A percentile compares a stretch with the other conserved stretches of the same genome.
These are phyloP conservation scores for Fusarium compactum DNA, from an alignment of 2,329 filamentous ascomycete genomes.

Conservation along the genomic window DNA sequence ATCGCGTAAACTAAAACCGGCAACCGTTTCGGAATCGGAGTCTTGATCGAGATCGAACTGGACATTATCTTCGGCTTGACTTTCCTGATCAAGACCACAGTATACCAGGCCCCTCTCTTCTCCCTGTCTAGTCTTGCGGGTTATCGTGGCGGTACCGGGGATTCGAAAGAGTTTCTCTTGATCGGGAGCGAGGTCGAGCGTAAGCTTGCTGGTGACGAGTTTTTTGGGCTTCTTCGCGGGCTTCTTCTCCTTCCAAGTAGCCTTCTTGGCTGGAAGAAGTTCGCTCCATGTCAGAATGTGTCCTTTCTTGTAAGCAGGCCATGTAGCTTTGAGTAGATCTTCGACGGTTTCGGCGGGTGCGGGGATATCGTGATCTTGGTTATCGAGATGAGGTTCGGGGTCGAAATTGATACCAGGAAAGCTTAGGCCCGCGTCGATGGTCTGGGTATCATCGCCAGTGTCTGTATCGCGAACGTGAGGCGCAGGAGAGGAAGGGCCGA, in stretches of 20 bases:
- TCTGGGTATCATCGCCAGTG: constrained; percentile 51
- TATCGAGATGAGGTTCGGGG: constrained; percentile 60
- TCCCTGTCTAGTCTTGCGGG: constrained; percentile 68
- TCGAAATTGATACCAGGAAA: constrained; percentile 62
- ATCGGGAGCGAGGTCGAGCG: constrained; percentile 85
- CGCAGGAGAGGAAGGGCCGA: constrained; percentile 59
- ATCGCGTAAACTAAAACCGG: constrained; percentile 81
- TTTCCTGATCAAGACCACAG: constrained; percentile 56
- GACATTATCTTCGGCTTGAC: constrained; percentile 52
- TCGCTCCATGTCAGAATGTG: constrained; percentile 83
- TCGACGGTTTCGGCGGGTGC: constrained; percentile 78
- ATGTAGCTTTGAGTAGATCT: constrained; percentile 82
- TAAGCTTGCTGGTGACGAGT: constrained; percentile 87
- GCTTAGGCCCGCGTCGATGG: constrained; percentile 49
- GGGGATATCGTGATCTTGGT: constrained; percentile 73
- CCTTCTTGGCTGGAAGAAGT: constrained; percentile 83
- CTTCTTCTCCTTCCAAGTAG: constrained; percentile 81
- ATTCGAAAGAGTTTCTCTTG: constrained; percentile 88
- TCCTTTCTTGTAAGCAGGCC: constrained; percentile 82
- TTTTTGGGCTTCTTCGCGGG: constrained; percentile 84
- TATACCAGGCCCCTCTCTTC: constrained; percentile 64
- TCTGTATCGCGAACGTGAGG: constrained; percentile 58
- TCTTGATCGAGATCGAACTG: constrained; percentile 64
- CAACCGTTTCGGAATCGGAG: constrained; percentile 73
- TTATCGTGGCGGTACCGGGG: constrained; percentile 67